Base-by-base conservation (phyloP, 192 early-diverging fungal genomes). In the Entomortierella chlamydospora region DNA sequence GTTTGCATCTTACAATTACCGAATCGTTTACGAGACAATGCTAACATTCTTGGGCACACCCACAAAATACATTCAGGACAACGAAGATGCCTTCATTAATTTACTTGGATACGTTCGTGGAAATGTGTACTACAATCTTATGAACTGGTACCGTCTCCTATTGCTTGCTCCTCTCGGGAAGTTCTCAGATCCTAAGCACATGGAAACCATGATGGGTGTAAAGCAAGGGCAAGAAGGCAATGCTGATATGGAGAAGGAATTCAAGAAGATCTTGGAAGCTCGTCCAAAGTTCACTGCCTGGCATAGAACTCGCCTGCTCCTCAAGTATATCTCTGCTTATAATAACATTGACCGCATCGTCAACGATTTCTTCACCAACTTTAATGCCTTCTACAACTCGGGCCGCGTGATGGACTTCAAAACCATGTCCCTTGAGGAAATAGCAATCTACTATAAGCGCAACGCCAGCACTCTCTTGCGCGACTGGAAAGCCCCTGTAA, bases 201-300 rank as follows among this genome's bases (percentile, higher is more conserved):
- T 78, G 74, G 74, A 78, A 52, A 78, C 74, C 22, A 78, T 78
- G 74, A 78, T 78, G 74, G 74, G 74, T 53, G 74, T 78, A n/a
- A 78, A 78, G 61, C 74, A 78, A 28, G 74, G 74, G 3, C 74
- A 78, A 29, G 67, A 78, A 2, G 74, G 74, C 29, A 78, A 78
- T 20, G 74, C 74, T 7, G 74, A 78, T 28, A 78, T 78, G 67
- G 74, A 70, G 25, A 78, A 64, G 41, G 74, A 70, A 34, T 78
- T 78, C 67, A 78, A 78, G 17, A 78, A 78, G 61, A 78, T 78
- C 12, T 33, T 78, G 20, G 74, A 63, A 17, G 52, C 37, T 4
- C 60, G 74, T 1, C 61, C 60, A 31, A 78, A 78, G 22, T 78
- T 78, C 61, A 78, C 53, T 33, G 66, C 74, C 34, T 78, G 74